Evolutionary conservation across 1,284 basidiomycete genomes (phyloP), one percentile per base, ranked within the genome.

Genomic region (Ustilago xerochloae): DNA sequence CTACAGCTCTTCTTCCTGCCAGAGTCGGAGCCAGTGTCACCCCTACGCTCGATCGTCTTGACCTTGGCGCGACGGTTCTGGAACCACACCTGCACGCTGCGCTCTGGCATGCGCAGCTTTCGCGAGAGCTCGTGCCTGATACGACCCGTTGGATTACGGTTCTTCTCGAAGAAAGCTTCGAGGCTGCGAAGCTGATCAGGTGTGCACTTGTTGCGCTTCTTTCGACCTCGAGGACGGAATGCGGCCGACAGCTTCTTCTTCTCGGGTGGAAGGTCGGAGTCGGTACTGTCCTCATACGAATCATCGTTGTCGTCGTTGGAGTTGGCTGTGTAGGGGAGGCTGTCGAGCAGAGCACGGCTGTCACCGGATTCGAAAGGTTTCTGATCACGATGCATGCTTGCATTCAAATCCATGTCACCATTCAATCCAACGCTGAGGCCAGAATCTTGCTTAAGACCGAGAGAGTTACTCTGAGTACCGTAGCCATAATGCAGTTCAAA

Each of bases 81-180:
- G 54, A 80, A 80, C 78, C 78, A 78, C 22, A 80, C 67, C 30
- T 79, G 78, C 5, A 80, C 77, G 29, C 78, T 80, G 29, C 78
- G 64, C 38, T 81, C 79, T 2, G 77, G 75, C 76, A 79, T 77
- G 24, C 63, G 60, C 26, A 81, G 63, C 13, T 54, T 63, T 8
- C 72, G 46, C 12, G 68, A 70, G 0, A 81, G 70, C 60, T 81
- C 75, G n/a, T 60, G 52, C 0, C 79, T 58, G 8, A 79, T 49
- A 1, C 63, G 54, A n/a, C 75, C 77, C 0, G 74, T 79, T 1
- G 79, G 79, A 46, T 81, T 81, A 39, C 77, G 71, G 45, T 79
- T 81, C 32, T 63, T 66, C 12, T 68, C 69, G 22, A 81, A 81
- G 41, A 81, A 81, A 0, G 67, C 68, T 32, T 77, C 72, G 30